Conservation (phyloP, 2,329 filamentous ascomycete species). For the Penicillium nordicum region DNA sequence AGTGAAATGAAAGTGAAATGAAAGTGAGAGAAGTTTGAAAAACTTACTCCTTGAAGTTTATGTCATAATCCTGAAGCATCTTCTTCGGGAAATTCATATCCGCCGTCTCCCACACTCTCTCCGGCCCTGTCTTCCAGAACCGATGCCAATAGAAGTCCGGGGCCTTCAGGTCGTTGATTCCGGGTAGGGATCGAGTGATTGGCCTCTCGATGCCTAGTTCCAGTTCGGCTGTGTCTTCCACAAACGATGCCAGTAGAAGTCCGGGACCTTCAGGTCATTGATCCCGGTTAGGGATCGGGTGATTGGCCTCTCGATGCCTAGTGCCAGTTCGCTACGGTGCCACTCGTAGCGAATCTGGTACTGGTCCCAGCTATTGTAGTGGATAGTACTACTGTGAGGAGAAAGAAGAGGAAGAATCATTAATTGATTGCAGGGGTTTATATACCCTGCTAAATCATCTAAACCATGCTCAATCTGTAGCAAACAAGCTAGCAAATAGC, state of each 20-base stretch:
- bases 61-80: constrained; percentile 52
- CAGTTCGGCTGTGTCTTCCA: constrained; percentile 41
- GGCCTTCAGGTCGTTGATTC: constrained; percentile 47
- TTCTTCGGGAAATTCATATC: constrained; percentile 60
- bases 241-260: constrained; percentile 55
- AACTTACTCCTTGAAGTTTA: constrained; percentile 54
- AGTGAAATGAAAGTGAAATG: not conserved
- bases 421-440: too few relatives aligned
- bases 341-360: constrained; percentile 60
- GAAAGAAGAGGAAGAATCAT: too few relatives aligned
- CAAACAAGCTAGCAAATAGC: too few relatives aligned
- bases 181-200: constrained; percentile 58
- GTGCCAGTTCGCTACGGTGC: constrained; percentile 48
- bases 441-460: too few relatives aligned
- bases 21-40: not conserved
- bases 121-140: constrained; percentile 52
- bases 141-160: constrained; percentile 55
- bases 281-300: constrained; percentile 60
- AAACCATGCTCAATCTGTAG: too few relatives aligned
- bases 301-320: constrained; percentile 57
- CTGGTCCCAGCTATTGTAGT: constrained; percentile 22
- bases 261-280: constrained; percentile 48
- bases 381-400: too few relatives aligned
- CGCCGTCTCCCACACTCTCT: constrained; percentile 63
- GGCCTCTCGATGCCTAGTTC: constrained; percentile 55